Evolutionary conservation across 2,329 filamentous ascomycete species (phyloP), one percentile per base, ranked within the genome.

Genomic region (Penicillium sp.): DNA sequence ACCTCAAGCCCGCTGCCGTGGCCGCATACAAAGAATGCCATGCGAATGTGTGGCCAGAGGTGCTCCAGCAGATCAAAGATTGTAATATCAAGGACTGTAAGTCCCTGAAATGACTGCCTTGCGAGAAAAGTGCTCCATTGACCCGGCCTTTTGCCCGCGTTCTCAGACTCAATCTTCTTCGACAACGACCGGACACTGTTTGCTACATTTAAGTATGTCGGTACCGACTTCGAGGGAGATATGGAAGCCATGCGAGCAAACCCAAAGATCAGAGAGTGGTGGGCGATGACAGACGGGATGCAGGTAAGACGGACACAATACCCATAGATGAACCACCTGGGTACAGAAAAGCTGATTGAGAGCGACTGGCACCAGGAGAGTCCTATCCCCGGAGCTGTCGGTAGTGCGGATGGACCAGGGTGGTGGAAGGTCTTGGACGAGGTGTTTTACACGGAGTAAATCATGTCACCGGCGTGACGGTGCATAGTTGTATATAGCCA

Each of bases 141-240:
- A 53, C n/a, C 52, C 7, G 2, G 18, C 14, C 22, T 21, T n/a
- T 49, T 46, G 1, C 10, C 5, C 29, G 9, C 5, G 7, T 21
- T 13, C 18, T 11, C 44, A 88, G 88, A 92, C 65, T 89, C 84
- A 60, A 82, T 72, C 21, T 88, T 92, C 68, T 91, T 83, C 74
- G 83, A 89, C 62, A 86, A 90, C 66, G 79, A 85, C 11, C 73
- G 82, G 50, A 86, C 86, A 40, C 79, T 93, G 1, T 92, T 92
- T 67, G 87, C 88, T 0, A 85, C 78, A 22, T 90, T 92, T 78
- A 92, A 90, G 70, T 93, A 92, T 65, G 78, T 88, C n/a, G 89
- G 90, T 0, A 82, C 82, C 55, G 82, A 90, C 59, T 92, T 83
- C 56, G 85, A 83, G 2, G 86, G 79, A 9, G 89, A 93, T 67